These are phyloP conservation scores for Monilinia vaccinii-corymbosi DNA, from an alignment of 2,329 filamentous ascomycete genomes.

Conservation along the genomic window DNA sequence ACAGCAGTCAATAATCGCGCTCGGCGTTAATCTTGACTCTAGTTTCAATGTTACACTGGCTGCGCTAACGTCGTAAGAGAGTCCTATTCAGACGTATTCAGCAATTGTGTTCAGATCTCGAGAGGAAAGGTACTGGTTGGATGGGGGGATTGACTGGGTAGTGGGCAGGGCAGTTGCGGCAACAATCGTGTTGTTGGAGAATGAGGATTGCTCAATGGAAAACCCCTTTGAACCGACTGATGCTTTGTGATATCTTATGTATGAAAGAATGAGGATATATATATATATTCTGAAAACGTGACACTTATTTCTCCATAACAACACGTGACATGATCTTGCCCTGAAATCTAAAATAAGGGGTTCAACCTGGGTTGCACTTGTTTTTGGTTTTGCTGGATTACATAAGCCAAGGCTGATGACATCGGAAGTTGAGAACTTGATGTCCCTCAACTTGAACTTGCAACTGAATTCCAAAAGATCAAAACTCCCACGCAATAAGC, in stretches of 20 bases:
- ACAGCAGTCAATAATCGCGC: conserved; percentile 3
- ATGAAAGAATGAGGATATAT: neutral
- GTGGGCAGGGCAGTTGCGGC: neutral
- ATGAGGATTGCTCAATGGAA: neutral
- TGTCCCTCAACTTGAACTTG: conserved; percentile 9
- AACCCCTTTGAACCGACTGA: too few relatives aligned
- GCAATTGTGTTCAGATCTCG: neutral
- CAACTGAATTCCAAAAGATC: neutral
- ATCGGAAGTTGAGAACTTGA: conserved; percentile 10
- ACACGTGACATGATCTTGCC: too few relatives aligned
- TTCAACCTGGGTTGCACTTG: neutral
- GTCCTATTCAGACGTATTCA: neutral
- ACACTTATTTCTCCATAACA: too few relatives aligned
- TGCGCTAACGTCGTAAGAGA: neutral
- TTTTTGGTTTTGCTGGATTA: neutral
- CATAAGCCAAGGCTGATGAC: conserved; percentile 8
- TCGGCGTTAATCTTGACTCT: neutral
- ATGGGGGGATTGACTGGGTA: neutral
- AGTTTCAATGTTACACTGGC: neutral
- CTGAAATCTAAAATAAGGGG: conserved; percentile 2
- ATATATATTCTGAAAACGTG: neutral
- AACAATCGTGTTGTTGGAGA: neutral
- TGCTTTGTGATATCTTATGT: neutral
- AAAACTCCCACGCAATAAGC: conserved; percentile 2
- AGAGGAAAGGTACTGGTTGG: neutral